Percentiles rank a stretch among this genome's conserved stretches.
These are phyloP conservation scores for Curvularia hawaiiensis DNA, from an alignment of 2,329 filamentous ascomycete species.

Conservation along the genomic window DNA sequence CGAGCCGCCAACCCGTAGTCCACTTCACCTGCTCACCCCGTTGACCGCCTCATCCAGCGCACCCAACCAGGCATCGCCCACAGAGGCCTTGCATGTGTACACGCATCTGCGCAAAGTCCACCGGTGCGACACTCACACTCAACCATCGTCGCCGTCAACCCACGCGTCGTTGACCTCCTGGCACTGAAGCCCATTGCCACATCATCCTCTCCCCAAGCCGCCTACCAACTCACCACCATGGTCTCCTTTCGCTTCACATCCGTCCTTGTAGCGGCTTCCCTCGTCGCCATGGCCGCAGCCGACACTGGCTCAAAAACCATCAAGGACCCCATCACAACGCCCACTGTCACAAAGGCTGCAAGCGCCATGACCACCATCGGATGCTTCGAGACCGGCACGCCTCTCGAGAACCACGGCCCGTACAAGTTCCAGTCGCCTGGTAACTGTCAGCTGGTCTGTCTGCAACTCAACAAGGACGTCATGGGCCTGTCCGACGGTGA, in stretches of 20 bases:
- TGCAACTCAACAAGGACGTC: conserved; percentile 57
- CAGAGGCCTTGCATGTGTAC: conserved; percentile 31
- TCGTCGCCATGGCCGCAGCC: conserved; percentile 36
- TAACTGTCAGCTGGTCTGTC: conserved; percentile 60
- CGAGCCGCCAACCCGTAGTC: conserved; percentile 9
- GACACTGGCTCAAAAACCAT: conserved; percentile 22
- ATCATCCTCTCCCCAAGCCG: conserved; percentile 5
- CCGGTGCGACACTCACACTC: conserved; percentile 26
- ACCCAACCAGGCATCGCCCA: conserved; percentile 11
- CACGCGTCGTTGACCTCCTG: conserved; percentile 27
- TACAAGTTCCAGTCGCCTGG: conserved; percentile 61
- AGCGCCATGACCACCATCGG: conserved; percentile 48
- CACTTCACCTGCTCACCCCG: conserved; percentile 3
- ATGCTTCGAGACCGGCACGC: conserved; percentile 58
- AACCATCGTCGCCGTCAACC: conserved; percentile 3
- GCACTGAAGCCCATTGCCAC: conserved; percentile 26
- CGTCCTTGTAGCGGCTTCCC: conserved; percentile 39
- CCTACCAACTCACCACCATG: conserved; percentile 33
- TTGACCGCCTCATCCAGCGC: conserved; percentile 7
- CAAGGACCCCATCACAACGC: conserved; percentile 36
- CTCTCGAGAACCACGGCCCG: conserved; percentile 54
- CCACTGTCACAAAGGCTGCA: conserved; percentile 36
- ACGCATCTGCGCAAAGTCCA: conserved; percentile 27
- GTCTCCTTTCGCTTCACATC: conserved; percentile 39
- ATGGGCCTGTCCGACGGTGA: conserved; percentile 66